These are phyloP conservation scores for Xylariaceae sp. DNA, from an alignment of 2,329 filamentous ascomycete species.

Conservation along the genomic window DNA sequence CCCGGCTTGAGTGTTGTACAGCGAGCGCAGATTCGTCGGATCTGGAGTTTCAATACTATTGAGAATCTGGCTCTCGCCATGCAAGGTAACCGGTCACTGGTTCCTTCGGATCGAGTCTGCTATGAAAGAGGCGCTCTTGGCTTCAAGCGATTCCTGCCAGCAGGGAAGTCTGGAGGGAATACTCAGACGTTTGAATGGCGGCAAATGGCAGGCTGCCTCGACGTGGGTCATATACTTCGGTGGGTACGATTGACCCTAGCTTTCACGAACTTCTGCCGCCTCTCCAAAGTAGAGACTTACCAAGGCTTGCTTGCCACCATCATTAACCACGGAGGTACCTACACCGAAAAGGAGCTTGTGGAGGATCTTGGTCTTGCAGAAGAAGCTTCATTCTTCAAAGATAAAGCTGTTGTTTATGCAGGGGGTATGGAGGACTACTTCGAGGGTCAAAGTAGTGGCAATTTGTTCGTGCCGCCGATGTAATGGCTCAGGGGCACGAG, in stretches of 20 bases:
- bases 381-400: constrained; percentile 2
- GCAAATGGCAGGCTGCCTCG: constrained; percentile 20
- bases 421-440: neutral
- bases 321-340: neutral
- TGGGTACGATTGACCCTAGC: constrained; percentile 17
- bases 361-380: neutral
- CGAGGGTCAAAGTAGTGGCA: neutral
- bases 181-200: constrained; percentile 23
- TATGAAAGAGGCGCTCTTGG: constrained; percentile 12
- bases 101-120: neutral
- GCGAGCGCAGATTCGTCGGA: constrained; percentile 7
- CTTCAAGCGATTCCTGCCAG: constrained; percentile 16
- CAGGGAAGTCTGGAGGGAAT: constrained; percentile 14
- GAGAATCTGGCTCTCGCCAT: constrained; percentile 14
- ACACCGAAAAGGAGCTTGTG: constrained; percentile 4
- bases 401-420: neutral
- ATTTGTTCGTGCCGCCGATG: neutral
- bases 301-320: neutral
- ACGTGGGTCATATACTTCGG: constrained; percentile 15
- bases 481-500: neutral
- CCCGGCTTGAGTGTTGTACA: neutral
- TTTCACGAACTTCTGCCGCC: constrained; percentile 16
- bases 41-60: constrained; percentile 14
- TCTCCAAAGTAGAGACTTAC: constrained; percentile 1
- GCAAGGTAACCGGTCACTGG: neutral